phyloP scores from a whole-genome alignment of 139 green algal species.

The Penium margaritaceum region DNA sequence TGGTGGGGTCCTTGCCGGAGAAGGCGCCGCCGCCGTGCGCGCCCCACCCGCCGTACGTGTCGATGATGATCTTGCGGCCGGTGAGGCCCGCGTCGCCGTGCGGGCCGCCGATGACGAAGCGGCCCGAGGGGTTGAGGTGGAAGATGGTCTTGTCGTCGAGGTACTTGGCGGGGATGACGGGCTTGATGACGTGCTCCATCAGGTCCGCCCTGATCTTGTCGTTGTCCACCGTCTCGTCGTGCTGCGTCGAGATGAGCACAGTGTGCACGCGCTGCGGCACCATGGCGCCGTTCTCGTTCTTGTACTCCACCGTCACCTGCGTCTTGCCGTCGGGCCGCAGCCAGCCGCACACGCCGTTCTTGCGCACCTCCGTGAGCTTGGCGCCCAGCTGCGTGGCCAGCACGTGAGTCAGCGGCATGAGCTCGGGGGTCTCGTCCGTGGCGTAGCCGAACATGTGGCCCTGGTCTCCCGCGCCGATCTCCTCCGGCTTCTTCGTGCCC shows the following conservation, averaged over 20 bases:
- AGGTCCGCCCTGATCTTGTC: slow-evolving; percentile 86
- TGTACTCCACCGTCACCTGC: slow-evolving; percentile 98
- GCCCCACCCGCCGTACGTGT: slow-evolving; percentile 98
- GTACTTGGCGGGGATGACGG: slow-evolving; percentile 92
- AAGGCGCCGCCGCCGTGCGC: slow-evolving; percentile 95
- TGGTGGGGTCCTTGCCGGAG: slow-evolving; percentile 69
- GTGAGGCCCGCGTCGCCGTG: slow-evolving; percentile 95
- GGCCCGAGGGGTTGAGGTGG: slow-evolving; percentile 95
- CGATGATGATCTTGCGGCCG: slow-evolving; percentile 98
- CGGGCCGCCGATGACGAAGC: slow-evolving; percentile 94
- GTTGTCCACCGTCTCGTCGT: slow-evolving; percentile 81
- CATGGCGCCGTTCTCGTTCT: slow-evolving; percentile 82
- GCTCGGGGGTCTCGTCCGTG: slow-evolving; percentile 92
- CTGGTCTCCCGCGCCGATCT: slow-evolving; percentile 97
- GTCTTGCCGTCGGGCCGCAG: slow-evolving; percentile 97
- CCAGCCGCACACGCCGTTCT: slow-evolving; percentile 57
- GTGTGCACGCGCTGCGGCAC: slow-evolving; percentile 92
- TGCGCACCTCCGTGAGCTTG: slow-evolving; percentile 57
- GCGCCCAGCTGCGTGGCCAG: slow-evolving; percentile 89
- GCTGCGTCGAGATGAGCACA: slow-evolving; percentile 92
- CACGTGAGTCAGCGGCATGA: slow-evolving; percentile 98
- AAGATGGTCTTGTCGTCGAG: slow-evolving; percentile 99
- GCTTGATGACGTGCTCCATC: slow-evolving; percentile 98
- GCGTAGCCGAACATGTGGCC: slow-evolving; percentile 99
- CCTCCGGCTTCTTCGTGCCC: slow-evolving; percentile 96